Evolutionary conservation across 2,329 filamentous ascomycete genomes (phyloP).

Genomic region (Cordyceps cicadae): DNA sequence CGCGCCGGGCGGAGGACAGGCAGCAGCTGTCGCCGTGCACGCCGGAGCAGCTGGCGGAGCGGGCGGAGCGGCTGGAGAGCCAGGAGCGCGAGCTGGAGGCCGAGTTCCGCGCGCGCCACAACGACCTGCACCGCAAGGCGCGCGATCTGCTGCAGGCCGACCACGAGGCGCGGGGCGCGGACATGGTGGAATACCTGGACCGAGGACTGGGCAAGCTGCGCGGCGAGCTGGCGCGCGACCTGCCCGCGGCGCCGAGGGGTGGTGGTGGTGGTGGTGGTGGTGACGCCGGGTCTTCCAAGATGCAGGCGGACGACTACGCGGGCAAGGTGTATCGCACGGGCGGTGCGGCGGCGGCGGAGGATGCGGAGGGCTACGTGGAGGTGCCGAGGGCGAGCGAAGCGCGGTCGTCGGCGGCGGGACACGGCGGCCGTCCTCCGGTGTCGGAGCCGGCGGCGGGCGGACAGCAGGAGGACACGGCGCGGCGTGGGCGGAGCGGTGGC

Average conservation of each 20-base stretch:
- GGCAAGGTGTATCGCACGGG: slow-evolving; percentile 16
- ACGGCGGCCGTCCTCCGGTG: slow-evolving; percentile 13
- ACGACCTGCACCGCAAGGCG: slow-evolving; percentile 38
- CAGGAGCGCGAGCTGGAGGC: slow-evolving; percentile 41
- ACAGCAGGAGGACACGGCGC: slow-evolving; percentile 12
- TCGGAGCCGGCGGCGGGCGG: slow-evolving; percentile 13
- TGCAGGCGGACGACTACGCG: slow-evolving; percentile 22
- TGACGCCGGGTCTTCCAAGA: slow-evolving; percentile 21
- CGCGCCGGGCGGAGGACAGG: slow-evolving; percentile 36
- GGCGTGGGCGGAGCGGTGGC: slow-evolving; percentile 21
- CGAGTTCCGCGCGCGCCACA: slow-evolving; percentile 39
- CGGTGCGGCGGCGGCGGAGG: slow-evolving; percentile 17
- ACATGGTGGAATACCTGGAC: slow-evolving; percentile 41
- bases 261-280: background rate
- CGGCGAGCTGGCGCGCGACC: slow-evolving; percentile 12
- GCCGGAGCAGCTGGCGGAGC: slow-evolving; percentile 31
- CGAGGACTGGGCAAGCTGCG: slow-evolving; percentile 38
- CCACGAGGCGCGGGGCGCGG: slow-evolving; percentile 29
- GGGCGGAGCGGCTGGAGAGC: slow-evolving; percentile 31
- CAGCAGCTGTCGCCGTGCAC: slow-evolving; percentile 29
- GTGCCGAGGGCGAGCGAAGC: slow-evolving; percentile 21
- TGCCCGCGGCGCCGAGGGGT: background rate
- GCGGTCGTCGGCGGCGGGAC: slow-evolving; percentile 13
- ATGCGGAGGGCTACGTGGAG: slow-evolving; percentile 28
- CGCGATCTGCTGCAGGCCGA: slow-evolving; percentile 28